Conservation (phyloP, 768 basidiomycete species). For the Scleroderma bovista region DNA sequence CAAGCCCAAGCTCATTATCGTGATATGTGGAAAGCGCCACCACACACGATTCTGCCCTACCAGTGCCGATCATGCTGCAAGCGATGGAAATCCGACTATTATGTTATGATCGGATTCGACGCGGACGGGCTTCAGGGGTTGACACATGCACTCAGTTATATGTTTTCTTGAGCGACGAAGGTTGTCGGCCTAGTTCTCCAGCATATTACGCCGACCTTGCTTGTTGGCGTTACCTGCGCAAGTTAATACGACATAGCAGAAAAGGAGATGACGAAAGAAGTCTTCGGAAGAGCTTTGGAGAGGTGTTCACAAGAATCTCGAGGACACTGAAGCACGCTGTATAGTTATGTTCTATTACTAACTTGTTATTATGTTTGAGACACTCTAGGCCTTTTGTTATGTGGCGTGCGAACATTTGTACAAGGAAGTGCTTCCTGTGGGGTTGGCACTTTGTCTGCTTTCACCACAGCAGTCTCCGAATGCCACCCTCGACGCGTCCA, state of each 20-base stretch:
- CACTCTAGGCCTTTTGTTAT: neutral
- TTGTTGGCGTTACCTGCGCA: constrained; percentile 41
- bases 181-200: constrained; percentile 16
- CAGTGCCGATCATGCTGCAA: constrained; percentile 28
- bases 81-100: constrained; percentile 43
- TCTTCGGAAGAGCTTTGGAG: constrained; percentile 47
- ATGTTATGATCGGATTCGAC: constrained; percentile 37
- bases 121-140: constrained; percentile 41
- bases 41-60: constrained; percentile 46
- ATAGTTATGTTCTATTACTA: constrained; percentile 36
- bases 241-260: constrained; percentile 35
- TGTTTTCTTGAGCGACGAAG: constrained; percentile 46
- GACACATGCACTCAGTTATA: constrained; percentile 41
- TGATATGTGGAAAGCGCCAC: constrained; percentile 45
- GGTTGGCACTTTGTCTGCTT: neutral
- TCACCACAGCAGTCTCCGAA: constrained; percentile 1
- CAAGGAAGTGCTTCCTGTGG: neutral
- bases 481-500: constrained; percentile 23
- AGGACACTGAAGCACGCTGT: constrained; percentile 67
- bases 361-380: too few species aligned
- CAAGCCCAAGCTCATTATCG: constrained; percentile 38
- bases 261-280: constrained; percentile 36
- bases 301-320: constrained; percentile 42
- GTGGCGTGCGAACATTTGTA: constrained; percentile 23
- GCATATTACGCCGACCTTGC: constrained; percentile 35